Evolutionary conservation across 371 early-diverging fungal genomes (phyloP).

Genomic region (Haplosporangium sp.): DNA sequence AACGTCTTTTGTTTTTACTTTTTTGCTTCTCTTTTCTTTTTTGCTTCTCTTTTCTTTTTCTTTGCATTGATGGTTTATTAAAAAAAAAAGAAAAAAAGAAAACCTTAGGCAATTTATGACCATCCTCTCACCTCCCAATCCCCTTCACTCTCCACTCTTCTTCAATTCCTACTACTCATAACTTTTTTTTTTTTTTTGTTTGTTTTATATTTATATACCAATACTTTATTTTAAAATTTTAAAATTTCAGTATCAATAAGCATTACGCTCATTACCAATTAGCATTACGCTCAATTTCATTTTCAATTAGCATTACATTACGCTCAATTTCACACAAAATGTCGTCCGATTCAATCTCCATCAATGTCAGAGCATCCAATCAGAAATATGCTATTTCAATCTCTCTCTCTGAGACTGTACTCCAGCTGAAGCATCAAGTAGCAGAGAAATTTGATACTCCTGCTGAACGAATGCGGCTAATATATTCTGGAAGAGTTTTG

Average conservation of each 20-base stretch:
- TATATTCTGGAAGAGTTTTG: slow-evolving; percentile 93
- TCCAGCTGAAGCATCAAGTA: slow-evolving; percentile 80
- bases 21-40: background rate
- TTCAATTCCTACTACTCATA: background rate
- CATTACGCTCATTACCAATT: no score
- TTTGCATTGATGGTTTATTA: background rate
- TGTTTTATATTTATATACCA: no score
- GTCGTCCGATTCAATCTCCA: slow-evolving; percentile 55
- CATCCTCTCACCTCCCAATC: background rate
- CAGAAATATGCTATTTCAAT: slow-evolving; percentile 77
- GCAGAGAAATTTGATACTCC: slow-evolving; percentile 73
- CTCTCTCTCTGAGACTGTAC: slow-evolving; percentile 73
- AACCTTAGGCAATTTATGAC: background rate
- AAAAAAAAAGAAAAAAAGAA: no score
- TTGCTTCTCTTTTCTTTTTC: background rate
- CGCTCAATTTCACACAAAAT: no score
- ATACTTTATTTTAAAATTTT: no score
- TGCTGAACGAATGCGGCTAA: slow-evolving; percentile 84
- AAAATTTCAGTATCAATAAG: no score
- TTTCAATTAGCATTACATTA: no score
- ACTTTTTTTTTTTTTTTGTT: background rate
- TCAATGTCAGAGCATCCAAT: slow-evolving; percentile 89
- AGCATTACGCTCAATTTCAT: no score
- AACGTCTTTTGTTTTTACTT: background rate
- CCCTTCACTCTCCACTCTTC: slow-evolving; percentile 5